Percentiles rank a stretch among this genome's conserved stretches.
Evolutionary conservation across 805 yeast species (phyloP).

Genomic region (Candida rishiriensis): DNA sequence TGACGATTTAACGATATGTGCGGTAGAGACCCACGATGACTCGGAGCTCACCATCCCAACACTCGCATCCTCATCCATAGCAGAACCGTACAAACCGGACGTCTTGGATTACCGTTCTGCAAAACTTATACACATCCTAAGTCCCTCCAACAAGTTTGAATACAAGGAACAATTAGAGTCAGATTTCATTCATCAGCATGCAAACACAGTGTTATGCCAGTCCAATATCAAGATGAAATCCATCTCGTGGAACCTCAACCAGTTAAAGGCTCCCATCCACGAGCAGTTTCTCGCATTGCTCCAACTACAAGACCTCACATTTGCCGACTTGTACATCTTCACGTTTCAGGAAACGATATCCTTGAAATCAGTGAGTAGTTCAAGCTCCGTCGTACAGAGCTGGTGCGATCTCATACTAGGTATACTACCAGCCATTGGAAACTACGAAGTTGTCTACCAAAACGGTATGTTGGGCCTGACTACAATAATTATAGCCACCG

Average conservation of each 20-base stretch:
- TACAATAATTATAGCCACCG: conserved; percentile 38
- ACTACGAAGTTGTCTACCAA: conserved; percentile 35
- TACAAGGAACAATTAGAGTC: conserved; percentile 17
- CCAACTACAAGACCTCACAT: conserved; percentile 1
- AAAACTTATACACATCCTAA: conserved; percentile 15
- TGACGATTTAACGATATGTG: too few species aligned
- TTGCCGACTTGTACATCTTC: conserved; percentile 36
- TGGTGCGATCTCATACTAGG: conserved; percentile 30
- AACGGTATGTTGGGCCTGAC: conserved; percentile 51
- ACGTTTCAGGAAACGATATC: conserved; percentile 50
- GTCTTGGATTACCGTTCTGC: conserved; percentile 9
- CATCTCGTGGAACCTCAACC: conserved; percentile 38
- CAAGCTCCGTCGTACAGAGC: conserved; percentile 27
- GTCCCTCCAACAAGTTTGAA: conserved; percentile 25
- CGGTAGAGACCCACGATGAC: too few species aligned
- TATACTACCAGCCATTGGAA: conserved; percentile 17
- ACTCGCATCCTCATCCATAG: too few species aligned
- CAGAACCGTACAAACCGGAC: too few species aligned
- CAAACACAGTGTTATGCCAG: background rate
- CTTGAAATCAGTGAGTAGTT: conserved; percentile 38
- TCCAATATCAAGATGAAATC: conserved; percentile 19
- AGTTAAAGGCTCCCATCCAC: conserved; percentile 6
- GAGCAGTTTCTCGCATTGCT: conserved; percentile 16
- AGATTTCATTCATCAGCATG: conserved; percentile 14
- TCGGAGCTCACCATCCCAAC: background rate